phyloP scores from a whole-genome alignment of 129 eudicot species.

The Glebionis coronaria region DNA sequence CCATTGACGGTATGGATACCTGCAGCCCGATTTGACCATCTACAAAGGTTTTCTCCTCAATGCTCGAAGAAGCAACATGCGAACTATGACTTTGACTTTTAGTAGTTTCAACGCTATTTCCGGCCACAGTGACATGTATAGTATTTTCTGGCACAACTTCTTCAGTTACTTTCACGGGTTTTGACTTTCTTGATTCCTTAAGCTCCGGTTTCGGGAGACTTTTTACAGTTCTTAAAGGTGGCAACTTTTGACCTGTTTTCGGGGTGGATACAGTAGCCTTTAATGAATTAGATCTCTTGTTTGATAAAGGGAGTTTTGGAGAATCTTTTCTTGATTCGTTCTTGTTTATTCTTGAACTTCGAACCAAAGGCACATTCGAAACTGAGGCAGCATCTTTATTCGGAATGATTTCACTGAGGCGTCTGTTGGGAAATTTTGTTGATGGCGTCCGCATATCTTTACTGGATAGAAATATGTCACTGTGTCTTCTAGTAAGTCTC shows the following conservation, averaged over 20 bases:
- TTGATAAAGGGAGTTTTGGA: slow-evolving; percentile 21
- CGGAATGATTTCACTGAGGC: slow-evolving; percentile 27
- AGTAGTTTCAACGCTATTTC: not conserved
- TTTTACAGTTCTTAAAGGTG: slow-evolving; percentile 24
- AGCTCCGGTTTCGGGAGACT: slow-evolving; percentile 12
- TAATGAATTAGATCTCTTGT: slow-evolving; percentile 22
- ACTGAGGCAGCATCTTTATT: slow-evolving; percentile 11
- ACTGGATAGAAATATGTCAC: slow-evolving; percentile 27
- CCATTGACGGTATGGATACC: not conserved
- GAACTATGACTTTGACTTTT: slow-evolving; percentile 16
- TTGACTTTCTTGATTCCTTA: slow-evolving; percentile 21
- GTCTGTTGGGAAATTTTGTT: slow-evolving; percentile 26
- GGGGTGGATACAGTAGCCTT: slow-evolving; percentile 22
- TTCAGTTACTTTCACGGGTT: slow-evolving; percentile 13
- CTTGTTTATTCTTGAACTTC: slow-evolving; percentile 28
- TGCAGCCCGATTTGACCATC: not conserved
- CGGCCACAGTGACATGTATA: slow-evolving; percentile 33
- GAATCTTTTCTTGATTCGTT: slow-evolving; percentile 31
- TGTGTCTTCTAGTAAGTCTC: slow-evolving; percentile 29
- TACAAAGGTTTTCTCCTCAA: not conserved
- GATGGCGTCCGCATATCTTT: slow-evolving; percentile 12
- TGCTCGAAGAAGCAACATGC: not conserved
- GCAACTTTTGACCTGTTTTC: slow-evolving; percentile 28
- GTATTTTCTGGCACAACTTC: slow-evolving; percentile 43
- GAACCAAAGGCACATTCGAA: slow-evolving; percentile 14